Percentiles rank a stretch among this genome's conserved stretches.
Conservation (phyloP, 1,139 yeast species). For the Diutina rugosa region DNA sequence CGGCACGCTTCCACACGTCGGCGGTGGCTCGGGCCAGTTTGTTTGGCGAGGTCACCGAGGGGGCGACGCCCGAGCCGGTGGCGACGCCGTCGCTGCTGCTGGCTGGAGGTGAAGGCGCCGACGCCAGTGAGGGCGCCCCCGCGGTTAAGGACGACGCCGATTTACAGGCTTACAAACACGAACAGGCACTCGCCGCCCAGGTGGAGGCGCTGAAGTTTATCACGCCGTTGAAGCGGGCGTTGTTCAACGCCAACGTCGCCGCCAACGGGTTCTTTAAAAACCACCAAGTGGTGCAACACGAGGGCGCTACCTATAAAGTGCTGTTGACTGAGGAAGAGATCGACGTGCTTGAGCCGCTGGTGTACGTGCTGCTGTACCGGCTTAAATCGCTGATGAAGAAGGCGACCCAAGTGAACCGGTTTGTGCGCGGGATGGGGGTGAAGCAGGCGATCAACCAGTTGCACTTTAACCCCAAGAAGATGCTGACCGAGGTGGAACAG, state of each 20-base stretch:
- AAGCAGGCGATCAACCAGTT: conserved; percentile 83
- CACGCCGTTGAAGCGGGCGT: conserved; percentile 60
- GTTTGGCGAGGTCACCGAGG: conserved; percentile 2
- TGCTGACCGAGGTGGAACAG: conserved; percentile 69
- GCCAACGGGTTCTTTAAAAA: conserved; percentile 69
- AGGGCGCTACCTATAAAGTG: conserved; percentile 41
- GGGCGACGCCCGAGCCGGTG: not conserved
- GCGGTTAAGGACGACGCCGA: conserved; percentile 16
- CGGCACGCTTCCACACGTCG: not conserved
- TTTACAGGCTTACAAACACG: conserved; percentile 21
- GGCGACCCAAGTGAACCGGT: conserved; percentile 69
- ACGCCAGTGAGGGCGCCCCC: conserved; percentile 5
- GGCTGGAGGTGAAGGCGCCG: not conserved
- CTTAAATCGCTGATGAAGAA: conserved; percentile 80
- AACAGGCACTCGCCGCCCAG: conserved; percentile 18
- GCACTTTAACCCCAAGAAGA: conserved; percentile 73
- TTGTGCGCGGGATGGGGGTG: conserved; percentile 57
- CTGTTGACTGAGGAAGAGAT: conserved; percentile 52
- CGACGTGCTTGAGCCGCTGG: conserved; percentile 72
- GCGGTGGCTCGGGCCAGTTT: not conserved
- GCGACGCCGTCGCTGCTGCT: not conserved
- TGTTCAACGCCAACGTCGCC: conserved; percentile 49
- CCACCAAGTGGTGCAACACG: conserved; percentile 35
- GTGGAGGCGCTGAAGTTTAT: conserved; percentile 25
- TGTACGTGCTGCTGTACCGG: conserved; percentile 65